phyloP scores from a whole-genome alignment of 192 early-diverging fungal species.

The Umbelopsis sp. region DNA sequence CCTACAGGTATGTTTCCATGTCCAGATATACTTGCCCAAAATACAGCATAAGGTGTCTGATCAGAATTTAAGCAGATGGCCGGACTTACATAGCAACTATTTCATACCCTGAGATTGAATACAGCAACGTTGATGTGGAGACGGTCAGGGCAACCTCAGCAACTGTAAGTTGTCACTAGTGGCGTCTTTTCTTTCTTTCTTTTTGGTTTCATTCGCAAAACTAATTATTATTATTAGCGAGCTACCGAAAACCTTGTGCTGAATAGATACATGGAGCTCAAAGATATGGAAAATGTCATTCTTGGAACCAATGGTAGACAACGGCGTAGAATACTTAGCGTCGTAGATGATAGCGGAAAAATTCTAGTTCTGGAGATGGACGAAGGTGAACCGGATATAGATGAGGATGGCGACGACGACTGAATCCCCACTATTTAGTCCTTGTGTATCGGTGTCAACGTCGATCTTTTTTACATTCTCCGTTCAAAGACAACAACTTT shows the following conservation, averaged over 20 bases:
- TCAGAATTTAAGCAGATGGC: neutral
- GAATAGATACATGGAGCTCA: slow-evolving; percentile 15
- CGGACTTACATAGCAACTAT: neutral
- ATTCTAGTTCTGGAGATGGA: slow-evolving; percentile 17
- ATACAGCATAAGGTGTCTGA: neutral
- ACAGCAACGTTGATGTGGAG: slow-evolving; percentile 1
- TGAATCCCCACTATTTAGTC: too few species aligned
- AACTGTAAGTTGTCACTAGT: neutral
- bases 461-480: too few species aligned
- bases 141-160: slow-evolving; percentile 13
- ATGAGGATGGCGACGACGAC: neutral
- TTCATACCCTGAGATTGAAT: slow-evolving; percentile 1
- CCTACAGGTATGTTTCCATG: neutral
- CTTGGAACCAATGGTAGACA: slow-evolving; percentile 23
- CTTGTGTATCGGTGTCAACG: too few species aligned
- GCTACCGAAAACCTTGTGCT: slow-evolving; percentile 8
- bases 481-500: too few species aligned
- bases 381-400: neutral
- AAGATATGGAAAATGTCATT: slow-evolving; percentile 16
- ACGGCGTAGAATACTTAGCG: slow-evolving; percentile 14
- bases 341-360: slow-evolving; percentile 8
- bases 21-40: neutral
- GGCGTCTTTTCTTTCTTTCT: too few species aligned
- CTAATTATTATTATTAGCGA: neutral
- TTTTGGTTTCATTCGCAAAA: neutral